phyloP scores from a whole-genome alignment of 2,329 filamentous ascomycete species.

The Ceratocystis eucalypticola region DNA sequence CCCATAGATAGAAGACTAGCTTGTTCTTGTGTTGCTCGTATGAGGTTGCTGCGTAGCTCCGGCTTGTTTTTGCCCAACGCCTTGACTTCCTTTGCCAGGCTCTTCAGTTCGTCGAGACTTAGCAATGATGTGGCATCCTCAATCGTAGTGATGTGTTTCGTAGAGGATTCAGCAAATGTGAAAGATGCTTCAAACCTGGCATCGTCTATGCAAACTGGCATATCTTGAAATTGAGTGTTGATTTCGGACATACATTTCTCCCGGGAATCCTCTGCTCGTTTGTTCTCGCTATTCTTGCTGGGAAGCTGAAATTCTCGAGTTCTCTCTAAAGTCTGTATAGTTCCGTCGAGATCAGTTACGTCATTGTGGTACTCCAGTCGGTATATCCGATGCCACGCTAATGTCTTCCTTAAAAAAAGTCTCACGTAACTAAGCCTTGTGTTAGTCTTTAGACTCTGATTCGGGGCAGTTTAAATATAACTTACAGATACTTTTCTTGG shows the following conservation, averaged over 20 bases:
- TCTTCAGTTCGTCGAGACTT: slow-evolving; percentile 76
- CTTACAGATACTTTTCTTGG: slow-evolving; percentile 80
- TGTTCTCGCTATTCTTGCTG: background rate
- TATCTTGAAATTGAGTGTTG: background rate
- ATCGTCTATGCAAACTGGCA: background rate
- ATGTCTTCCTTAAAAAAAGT: slow-evolving; percentile 81
- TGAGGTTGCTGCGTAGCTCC: slow-evolving; percentile 61
- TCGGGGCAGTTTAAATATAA: slow-evolving; percentile 9
- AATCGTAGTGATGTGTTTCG: slow-evolving; percentile 57
- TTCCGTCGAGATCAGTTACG: slow-evolving; percentile 56
- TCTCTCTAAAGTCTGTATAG: slow-evolving; percentile 52
- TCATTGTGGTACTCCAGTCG: slow-evolving; percentile 70
- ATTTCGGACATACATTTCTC: background rate
- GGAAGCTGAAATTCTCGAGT: slow-evolving; percentile 25
- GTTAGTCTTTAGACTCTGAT: background rate
- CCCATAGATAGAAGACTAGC: slow-evolving; percentile 57
- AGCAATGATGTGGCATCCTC: slow-evolving; percentile 75
- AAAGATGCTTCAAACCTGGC: slow-evolving; percentile 44
- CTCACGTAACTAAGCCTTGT: slow-evolving; percentile 60
- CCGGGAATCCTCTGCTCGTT: too few species aligned
- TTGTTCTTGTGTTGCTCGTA: slow-evolving; percentile 61
- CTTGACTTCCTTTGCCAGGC: slow-evolving; percentile 71
- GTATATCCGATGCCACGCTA: slow-evolving; percentile 74
- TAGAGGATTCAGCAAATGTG: slow-evolving; percentile 67
- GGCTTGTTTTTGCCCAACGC: slow-evolving; percentile 78